Base-by-base conservation (phyloP, 176 grass and related monocot genomes). In the Poa pratensis region DNA sequence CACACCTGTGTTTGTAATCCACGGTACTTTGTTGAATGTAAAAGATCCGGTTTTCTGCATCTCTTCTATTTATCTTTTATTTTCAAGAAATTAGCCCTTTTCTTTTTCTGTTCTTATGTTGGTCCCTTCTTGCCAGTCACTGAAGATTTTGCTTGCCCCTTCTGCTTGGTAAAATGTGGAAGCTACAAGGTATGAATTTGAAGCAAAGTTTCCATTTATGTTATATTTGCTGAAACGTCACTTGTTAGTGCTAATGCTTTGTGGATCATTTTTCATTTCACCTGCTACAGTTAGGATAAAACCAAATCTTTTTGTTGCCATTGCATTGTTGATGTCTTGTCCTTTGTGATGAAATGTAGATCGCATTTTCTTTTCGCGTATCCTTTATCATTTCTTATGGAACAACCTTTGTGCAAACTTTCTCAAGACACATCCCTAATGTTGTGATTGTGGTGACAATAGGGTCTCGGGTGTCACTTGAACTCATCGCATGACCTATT, bases 111-210 rank as follows among this genome's bases (percentile, higher is more conserved):
- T 75, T 80, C 54, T 62, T 53, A 54, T 87, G 76, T 90, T 83
- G 10, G 64, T 84, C 20, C 19, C 30, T 86, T 84, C 64, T 88
- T 83, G 80, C 64, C 96, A 99, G 96, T 96, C 52, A 99, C 96
- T 52, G 96, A 99, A 89, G 96, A 99, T 85, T 99, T 99, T 80
- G 88, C 91, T 78, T 99, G 96, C 61, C 90, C 96, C 39, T 99
- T 99, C 89, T 99, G 96, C 79, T 91, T 96, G 73, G 88, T 94
- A 65, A 80, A 83, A 24, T 96, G 91, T 89, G 96, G 89, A 86
- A 96, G 93, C 90, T 99, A 89, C 78, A 99, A 99, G 96, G 96
- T 96, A 91, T 81, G 2, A 83, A 16, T 71, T 73, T 80, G 30
- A 58, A 64, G 0, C 27, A 76, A 76, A n/a, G 18, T 43, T 86